phyloP scores from a whole-genome alignment of 495 filamentous ascomycete species.

The Aspergillus cristatus region DNA sequence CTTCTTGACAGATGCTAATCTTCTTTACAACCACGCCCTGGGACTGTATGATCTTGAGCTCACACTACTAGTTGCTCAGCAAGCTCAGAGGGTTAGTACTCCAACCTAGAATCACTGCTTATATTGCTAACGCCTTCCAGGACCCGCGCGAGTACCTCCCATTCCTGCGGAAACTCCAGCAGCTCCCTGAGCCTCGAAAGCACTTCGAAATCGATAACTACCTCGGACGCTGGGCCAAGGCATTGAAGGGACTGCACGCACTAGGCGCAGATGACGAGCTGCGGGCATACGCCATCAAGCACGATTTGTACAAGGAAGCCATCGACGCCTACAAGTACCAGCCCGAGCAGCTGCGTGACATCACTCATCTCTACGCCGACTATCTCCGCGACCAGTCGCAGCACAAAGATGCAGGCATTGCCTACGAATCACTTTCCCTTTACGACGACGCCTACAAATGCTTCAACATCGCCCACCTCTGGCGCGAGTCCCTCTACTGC shows the following conservation, averaged over 20 bases:
- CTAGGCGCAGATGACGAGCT: conserved; percentile 65
- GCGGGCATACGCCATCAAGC: conserved; percentile 62
- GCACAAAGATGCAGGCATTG: conserved; percentile 74
- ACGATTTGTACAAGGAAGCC: conserved; percentile 68
- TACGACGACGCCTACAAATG: conserved; percentile 63
- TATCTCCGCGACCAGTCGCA: conserved; percentile 63
- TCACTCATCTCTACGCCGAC: conserved; percentile 69
- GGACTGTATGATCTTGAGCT: conserved; percentile 89
- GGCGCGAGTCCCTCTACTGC: conserved; percentile 79
- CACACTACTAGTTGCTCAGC: conserved; percentile 82
- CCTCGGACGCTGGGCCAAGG: conserved; percentile 65
- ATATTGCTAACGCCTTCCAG: conserved; percentile 15
- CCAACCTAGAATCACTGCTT: not conserved
- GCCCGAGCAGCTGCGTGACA: conserved; percentile 42
- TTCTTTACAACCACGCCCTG: conserved; percentile 83
- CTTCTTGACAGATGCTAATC: conserved; percentile 88
- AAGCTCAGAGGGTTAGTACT: conserved; percentile 66
- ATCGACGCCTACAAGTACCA: conserved; percentile 81
- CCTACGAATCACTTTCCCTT: conserved; percentile 76
- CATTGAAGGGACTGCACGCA: conserved; percentile 62
- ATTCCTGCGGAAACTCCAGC: conserved; percentile 78
- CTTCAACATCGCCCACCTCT: conserved; percentile 74
- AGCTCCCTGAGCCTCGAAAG: conserved; percentile 55
- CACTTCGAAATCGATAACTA: conserved; percentile 84
- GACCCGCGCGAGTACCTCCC: conserved; percentile 95